Base-by-base conservation (phyloP, 2,329 filamentous ascomycete genomes). In the Thelonectria blattea region DNA sequence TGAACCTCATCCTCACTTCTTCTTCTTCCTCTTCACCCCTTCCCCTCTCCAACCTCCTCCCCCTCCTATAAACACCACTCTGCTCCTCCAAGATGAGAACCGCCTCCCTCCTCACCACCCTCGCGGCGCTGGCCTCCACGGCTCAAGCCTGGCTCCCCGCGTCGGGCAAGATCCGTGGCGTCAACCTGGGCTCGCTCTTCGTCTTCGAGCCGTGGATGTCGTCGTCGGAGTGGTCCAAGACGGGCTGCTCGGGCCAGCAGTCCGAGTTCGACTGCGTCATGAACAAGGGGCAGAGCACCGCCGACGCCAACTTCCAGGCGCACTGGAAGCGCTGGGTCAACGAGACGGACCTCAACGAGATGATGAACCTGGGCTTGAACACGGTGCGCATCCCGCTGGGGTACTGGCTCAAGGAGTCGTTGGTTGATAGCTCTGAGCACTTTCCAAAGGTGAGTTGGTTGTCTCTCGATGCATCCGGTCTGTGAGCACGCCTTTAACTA, bases 261-360 rank as follows among this genome's bases (percentile, higher is more conserved):
- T 81, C 80, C 45, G 83, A 85, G 71, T 85, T 83, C 63, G 83
- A 85, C 70, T 86, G 84, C 67, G 80, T 86, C 45, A 71, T 72
- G 58, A 73, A 73, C 12, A 73, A 82, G 3, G 82, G 83, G 9
- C 81, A 85, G 67, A 71, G 73, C 5, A 68, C 69, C 17, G 80
- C 81, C 12, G 76, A 85, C 63, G 65, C 69, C 5, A 80, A 76
- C 11, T 86, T 84, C 67, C 71, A 79, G 58, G 68, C 71, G 7
- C 84, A 86, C 68, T 86, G 83, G 81, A 72, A 69, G 27, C 75
- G 75, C 0, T 87, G 79, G 76, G 80, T 85, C 61, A 81, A 77
- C 4, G 67, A 80, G 56, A 66, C 74, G 2, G 83, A 86, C 66
- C 75, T 86, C 50, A 68, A 78, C 20, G 70, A 80, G 63, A 85